Evolutionary conservation across 371 early-diverging fungal genomes (phyloP).

Genomic region (Actinomucor elegans): DNA sequence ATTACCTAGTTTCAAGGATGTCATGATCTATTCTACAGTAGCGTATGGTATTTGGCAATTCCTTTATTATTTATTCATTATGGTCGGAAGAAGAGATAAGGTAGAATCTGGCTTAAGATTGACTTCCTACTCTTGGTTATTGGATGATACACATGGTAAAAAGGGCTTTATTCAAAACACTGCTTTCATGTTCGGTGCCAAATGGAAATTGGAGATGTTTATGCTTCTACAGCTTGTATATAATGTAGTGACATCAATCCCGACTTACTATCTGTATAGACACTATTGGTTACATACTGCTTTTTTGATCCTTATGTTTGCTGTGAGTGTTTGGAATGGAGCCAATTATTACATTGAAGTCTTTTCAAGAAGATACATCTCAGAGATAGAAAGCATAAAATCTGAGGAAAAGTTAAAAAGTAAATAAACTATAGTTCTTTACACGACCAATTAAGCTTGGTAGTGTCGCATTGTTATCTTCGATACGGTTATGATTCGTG

Average conservation of each 20-base stretch:
- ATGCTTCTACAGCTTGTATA: slow-evolving; percentile 67
- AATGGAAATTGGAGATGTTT: slow-evolving; percentile 62
- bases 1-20: slow-evolving; percentile 27
- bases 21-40: slow-evolving; percentile 48
- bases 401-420: background rate
- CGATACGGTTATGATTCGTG: too few relatives aligned
- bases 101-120: slow-evolving; percentile 61
- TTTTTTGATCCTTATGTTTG: slow-evolving; percentile 58
- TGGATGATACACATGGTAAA: slow-evolving; percentile 51
- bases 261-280: slow-evolving; percentile 46
- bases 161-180: slow-evolving; percentile 50
- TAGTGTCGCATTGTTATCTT: too few relatives aligned
- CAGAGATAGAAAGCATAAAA: slow-evolving; percentile 45
- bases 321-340: slow-evolving; percentile 69
- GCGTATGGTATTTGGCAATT: slow-evolving; percentile 71
- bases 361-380: slow-evolving; percentile 60
- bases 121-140: slow-evolving; percentile 70
- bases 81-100: slow-evolving; percentile 60
- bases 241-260: slow-evolving; percentile 48
- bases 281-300: slow-evolving; percentile 57
- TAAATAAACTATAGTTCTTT: slow-evolving; percentile 1
- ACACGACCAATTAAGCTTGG: too few relatives aligned
- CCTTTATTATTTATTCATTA: slow-evolving; percentile 65
- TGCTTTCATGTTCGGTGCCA: slow-evolving; percentile 52
- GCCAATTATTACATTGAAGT: slow-evolving; percentile 76